Conservation (phyloP, 495 filamentous ascomycete species). For the Aspergillus sclerotioniger region DNA sequence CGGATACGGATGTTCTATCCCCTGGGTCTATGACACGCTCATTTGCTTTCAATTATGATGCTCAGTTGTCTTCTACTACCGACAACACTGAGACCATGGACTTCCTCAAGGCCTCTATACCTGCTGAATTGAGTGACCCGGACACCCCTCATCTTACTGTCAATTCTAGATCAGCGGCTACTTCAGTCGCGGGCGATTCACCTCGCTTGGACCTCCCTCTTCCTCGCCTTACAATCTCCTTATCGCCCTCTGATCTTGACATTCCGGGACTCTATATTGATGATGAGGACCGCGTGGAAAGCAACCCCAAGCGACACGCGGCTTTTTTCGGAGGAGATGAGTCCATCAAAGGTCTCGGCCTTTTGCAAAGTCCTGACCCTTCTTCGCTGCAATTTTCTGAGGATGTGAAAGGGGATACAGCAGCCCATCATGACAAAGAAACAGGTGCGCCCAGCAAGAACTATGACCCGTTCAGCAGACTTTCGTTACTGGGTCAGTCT, state of each 20-base stretch:
- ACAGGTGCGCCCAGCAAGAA: constrained; percentile 8
- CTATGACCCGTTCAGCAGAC: constrained; percentile 24
- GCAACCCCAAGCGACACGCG: constrained; percentile 47
- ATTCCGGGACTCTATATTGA: constrained; percentile 38
- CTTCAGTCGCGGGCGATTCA: constrained; percentile 31
- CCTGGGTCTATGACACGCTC: constrained; percentile 42
- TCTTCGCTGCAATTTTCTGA: constrained; percentile 29
- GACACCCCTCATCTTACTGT: constrained; percentile 41
- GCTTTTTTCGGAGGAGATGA: constrained; percentile 41
- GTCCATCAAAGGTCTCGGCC: constrained; percentile 30
- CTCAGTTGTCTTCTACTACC: constrained; percentile 16
- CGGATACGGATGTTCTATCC: constrained; percentile 37
- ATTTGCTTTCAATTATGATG: constrained; percentile 30
- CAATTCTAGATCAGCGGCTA: constrained; percentile 37
- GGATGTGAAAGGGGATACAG: constrained; percentile 11
- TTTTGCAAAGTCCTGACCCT: constrained; percentile 26
- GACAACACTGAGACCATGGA: constrained; percentile 30
- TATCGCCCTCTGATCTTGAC: constrained; percentile 32
- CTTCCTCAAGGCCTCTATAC: constrained; percentile 23
- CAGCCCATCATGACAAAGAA: constrained; percentile 8
- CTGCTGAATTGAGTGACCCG: constrained; percentile 32
- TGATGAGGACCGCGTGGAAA: constrained; percentile 38
- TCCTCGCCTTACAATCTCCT: constrained; percentile 32
- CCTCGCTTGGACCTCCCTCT: constrained; percentile 28
- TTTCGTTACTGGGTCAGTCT: constrained; percentile 28